These are phyloP conservation scores for Claviceps digitariae DNA, from an alignment of 2,329 filamentous ascomycete genomes.

Conservation along the genomic window DNA sequence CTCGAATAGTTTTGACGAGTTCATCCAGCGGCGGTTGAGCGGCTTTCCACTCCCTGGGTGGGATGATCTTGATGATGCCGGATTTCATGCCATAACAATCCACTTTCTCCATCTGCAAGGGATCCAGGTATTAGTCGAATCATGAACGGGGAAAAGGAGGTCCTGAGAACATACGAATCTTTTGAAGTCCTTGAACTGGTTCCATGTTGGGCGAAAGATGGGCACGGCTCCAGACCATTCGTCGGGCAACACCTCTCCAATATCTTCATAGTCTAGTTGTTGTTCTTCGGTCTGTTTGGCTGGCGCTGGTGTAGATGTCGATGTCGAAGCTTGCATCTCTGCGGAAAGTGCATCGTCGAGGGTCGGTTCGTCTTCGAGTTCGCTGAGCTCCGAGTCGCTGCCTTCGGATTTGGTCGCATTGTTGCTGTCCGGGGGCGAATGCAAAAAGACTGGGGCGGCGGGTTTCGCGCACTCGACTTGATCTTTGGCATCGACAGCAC, in stretches of 20 bases:
- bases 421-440: slow-evolving; percentile 53
- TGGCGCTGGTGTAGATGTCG: slow-evolving; percentile 11
- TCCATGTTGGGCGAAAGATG: slow-evolving; percentile 90
- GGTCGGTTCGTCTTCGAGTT: slow-evolving; percentile 43
- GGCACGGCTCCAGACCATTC: slow-evolving; percentile 87
- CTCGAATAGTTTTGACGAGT: slow-evolving; percentile 76
- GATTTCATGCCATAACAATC: slow-evolving; percentile 95
- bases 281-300: slow-evolving; percentile 9
- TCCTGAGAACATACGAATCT: slow-evolving; percentile 51
- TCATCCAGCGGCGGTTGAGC: slow-evolving; percentile 67
- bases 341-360: slow-evolving; percentile 19
- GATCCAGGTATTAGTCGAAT: slow-evolving; percentile 15
- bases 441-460: slow-evolving; percentile 32
- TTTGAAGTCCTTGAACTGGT: slow-evolving; percentile 88
- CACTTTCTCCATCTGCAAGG: slow-evolving; percentile 56
- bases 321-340: slow-evolving; percentile 11
- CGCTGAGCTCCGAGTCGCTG: slow-evolving; percentile 53
- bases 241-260: slow-evolving; percentile 69
- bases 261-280: slow-evolving; percentile 37
- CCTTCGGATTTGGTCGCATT: slow-evolving; percentile 43
- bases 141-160: background rate
- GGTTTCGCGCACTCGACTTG: slow-evolving; percentile 23
- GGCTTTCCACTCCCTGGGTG: slow-evolving; percentile 85
- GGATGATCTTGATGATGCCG: slow-evolving; percentile 91
- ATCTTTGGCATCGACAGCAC: slow-evolving; percentile 14